A percentile compares a stretch with the other conserved stretches of the same genome.
Conservation (phyloP, 2,329 filamentous ascomycete species). For the Herpomyces periplanetae region DNA sequence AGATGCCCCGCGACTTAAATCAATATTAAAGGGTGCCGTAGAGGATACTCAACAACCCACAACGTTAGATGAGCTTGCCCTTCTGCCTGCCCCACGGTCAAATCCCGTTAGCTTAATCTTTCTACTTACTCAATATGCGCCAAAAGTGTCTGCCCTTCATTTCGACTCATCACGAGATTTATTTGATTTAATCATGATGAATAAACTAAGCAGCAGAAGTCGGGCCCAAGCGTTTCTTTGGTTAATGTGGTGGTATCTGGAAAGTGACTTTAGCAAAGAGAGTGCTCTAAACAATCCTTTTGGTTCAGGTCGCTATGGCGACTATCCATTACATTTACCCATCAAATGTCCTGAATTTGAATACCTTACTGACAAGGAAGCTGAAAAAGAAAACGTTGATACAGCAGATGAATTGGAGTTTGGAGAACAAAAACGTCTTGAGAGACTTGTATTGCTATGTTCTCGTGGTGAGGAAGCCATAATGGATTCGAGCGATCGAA, state of each 20-base stretch:
- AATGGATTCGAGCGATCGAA: not conserved
- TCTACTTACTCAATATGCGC: constrained; percentile 52
- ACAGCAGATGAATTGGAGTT: constrained; percentile 25
- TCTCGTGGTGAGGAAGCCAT: constrained; percentile 10
- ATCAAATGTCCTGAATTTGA: constrained; percentile 22
- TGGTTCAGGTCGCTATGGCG: constrained; percentile 15
- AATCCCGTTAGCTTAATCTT: constrained; percentile 95
- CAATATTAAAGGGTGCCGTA: constrained; percentile 77
- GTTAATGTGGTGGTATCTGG: constrained; percentile 97
- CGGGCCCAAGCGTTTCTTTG: constrained; percentile 65
- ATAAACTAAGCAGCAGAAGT: constrained; percentile 37
- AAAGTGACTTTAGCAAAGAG: constrained; percentile 67
- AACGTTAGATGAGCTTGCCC: constrained; percentile 44
- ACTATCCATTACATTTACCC: constrained; percentile 8
- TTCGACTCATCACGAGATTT: constrained; percentile 59
- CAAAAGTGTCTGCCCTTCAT: constrained; percentile 67
- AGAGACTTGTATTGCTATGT: no score
- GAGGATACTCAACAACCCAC: constrained; percentile 60
- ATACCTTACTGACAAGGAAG: constrained; percentile 21
- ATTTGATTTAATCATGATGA: constrained; percentile 81
- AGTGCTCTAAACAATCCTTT: constrained; percentile 71
- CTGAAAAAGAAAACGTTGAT: constrained; percentile 30
- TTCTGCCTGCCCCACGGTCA: constrained; percentile 25
- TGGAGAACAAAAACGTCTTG: constrained; percentile 29
- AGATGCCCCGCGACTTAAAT: constrained; percentile 77